These are phyloP conservation scores for Amoebophrya sp. DNA, from an alignment of 169 alveolate genomes.

Conservation along the genomic window DNA sequence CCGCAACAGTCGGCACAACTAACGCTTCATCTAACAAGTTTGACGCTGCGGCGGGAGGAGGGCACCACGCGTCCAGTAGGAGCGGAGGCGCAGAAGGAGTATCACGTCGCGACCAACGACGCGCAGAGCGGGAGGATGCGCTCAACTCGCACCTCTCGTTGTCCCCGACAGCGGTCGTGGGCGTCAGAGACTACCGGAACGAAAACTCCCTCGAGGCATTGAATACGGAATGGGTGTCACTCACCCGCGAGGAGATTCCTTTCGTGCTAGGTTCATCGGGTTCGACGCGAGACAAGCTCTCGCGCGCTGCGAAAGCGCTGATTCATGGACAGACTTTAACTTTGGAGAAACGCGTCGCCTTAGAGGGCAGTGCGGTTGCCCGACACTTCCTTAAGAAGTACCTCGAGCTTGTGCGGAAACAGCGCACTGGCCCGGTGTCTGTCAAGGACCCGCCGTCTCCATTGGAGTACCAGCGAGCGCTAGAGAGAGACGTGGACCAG, in stretches of 20 bases:
- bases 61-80: neutral
- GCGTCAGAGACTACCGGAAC: neutral
- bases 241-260: neutral
- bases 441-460: too few species aligned
- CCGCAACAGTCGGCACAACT: neutral
- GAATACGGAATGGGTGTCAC: neutral
- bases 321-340: neutral
- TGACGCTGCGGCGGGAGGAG: neutral
- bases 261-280: neutral
- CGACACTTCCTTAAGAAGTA: neutral
- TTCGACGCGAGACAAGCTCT: neutral
- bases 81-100: neutral
- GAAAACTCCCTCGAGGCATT: neutral
- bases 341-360: neutral
- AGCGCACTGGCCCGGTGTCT: neutral
- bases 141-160: neutral
- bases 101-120: neutral
- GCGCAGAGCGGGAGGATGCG: neutral
- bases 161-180: neutral
- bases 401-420: neutral
- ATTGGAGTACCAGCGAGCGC: too few species aligned
- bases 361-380: neutral
- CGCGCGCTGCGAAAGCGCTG: neutral
- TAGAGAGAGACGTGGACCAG: too few species aligned
- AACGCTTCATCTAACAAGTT: too few species aligned